These are phyloP conservation scores for Mimosa bimucronata DNA, from an alignment of 306 rosid species.

Conservation along the genomic window DNA sequence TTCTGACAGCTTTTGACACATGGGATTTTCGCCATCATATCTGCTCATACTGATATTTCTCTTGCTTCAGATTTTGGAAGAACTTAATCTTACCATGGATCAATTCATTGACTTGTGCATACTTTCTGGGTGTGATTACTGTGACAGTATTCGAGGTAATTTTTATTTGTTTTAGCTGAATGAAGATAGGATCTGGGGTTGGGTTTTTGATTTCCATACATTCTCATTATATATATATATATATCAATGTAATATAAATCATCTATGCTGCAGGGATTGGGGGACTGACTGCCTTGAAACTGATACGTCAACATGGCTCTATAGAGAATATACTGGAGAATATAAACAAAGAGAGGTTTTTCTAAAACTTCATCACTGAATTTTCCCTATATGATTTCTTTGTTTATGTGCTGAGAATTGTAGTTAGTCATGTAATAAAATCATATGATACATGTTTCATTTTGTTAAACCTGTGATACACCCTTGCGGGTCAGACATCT, in stretches of 20 bases:
- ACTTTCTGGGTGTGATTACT: constrained; percentile 96
- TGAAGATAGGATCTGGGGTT: constrained; percentile 14
- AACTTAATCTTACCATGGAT: constrained; percentile 80
- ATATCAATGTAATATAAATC: constrained; percentile 16
- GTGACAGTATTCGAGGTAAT: constrained; percentile 92
- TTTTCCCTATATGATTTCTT: not conserved
- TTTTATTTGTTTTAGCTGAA: constrained; percentile 19
- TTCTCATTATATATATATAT: constrained; percentile 10
- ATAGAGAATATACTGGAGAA: constrained; percentile 88
- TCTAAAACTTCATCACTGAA: constrained; percentile 15
- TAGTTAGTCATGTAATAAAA: not conserved
- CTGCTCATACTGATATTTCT: constrained; percentile 35
- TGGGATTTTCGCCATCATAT: constrained; percentile 21
- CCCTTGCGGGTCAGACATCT: constrained; percentile 10
- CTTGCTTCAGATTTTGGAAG: constrained; percentile 81
- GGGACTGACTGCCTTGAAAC: constrained; percentile 93
- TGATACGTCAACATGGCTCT: constrained; percentile 91
- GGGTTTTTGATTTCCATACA: constrained; percentile 12
- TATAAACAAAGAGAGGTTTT: constrained; percentile 83
- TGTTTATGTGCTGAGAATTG: constrained; percentile 6
- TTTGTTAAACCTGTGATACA: constrained; percentile 25
- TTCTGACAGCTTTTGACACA: constrained; percentile 39
- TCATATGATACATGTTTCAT: constrained; percentile 17
- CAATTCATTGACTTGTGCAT: constrained; percentile 95
- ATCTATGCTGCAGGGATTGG: constrained; percentile 78